Percentiles rank a stretch among this genome's conserved stretches.
Conservation (phyloP, 2,329 filamentous ascomycete species). For the Curvularia sp. region DNA sequence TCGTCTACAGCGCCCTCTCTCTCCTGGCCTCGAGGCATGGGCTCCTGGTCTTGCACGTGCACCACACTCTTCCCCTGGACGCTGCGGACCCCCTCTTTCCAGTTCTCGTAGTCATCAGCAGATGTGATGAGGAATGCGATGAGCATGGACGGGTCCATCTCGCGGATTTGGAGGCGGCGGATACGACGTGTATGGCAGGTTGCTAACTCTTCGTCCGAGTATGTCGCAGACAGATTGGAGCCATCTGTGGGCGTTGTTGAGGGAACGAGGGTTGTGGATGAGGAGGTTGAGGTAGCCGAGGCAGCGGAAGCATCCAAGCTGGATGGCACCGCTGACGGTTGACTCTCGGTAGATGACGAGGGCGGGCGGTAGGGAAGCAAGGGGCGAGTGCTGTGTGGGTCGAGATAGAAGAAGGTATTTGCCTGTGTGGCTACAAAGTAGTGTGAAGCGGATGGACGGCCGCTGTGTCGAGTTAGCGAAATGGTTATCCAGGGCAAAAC, state of each 20-base stretch:
- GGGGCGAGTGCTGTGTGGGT: conserved; percentile 85
- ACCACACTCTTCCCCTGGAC: conserved; percentile 80
- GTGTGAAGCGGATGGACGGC: conserved; percentile 87
- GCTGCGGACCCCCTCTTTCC: conserved; percentile 77
- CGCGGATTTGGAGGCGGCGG: conserved; percentile 79
- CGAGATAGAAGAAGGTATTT: conserved; percentile 88
- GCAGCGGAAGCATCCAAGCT: conserved; percentile 21
- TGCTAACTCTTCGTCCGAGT: conserved; percentile 75
- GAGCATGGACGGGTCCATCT: conserved; percentile 98
- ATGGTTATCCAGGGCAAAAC: background rate
- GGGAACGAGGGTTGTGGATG: conserved; percentile 35
- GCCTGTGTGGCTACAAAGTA: conserved; percentile 78
- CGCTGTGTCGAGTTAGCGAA: conserved; percentile 60
- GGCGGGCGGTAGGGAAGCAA: conserved; percentile 67
- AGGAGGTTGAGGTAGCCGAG: conserved; percentile 23
- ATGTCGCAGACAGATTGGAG: conserved; percentile 55
- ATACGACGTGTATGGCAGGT: conserved; percentile 88
- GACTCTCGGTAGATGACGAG: conserved; percentile 4
- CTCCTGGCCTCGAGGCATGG: conserved; percentile 61
- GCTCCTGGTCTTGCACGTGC: conserved; percentile 76
- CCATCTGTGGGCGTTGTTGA: conserved; percentile 1
- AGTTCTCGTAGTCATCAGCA: conserved; percentile 82
- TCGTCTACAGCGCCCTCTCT: conserved; percentile 82
- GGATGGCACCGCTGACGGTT: background rate
- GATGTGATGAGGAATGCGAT: conserved; percentile 88